Percentiles rank a stretch among this genome's conserved stretches.
phyloP scores from a whole-genome alignment of 495 filamentous ascomycete species.

The Daldinia childiae region DNA sequence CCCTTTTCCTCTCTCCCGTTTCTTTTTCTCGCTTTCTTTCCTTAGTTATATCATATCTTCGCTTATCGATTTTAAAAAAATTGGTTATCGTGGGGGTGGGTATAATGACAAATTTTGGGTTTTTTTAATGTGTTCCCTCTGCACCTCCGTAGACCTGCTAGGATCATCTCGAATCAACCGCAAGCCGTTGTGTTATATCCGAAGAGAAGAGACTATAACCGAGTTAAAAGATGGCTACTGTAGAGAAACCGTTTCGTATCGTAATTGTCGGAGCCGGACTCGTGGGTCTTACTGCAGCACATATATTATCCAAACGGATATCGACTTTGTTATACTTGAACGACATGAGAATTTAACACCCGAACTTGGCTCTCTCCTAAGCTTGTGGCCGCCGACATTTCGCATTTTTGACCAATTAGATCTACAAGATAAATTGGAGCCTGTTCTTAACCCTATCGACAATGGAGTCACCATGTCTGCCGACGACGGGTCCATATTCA shows the following conservation, averaged over 20 bases:
- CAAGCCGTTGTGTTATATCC: not conserved
- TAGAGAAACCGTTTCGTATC: conserved; percentile 53
- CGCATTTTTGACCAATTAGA: conserved; percentile 63
- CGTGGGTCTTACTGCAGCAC: conserved; percentile 59
- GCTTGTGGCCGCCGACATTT: conserved; percentile 44
- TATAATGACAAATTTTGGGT: too few relatives aligned
- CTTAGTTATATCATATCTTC: too few relatives aligned
- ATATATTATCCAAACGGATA: conserved; percentile 53
- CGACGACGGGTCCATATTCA: conserved; percentile 17
- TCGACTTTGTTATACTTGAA: conserved; percentile 64
- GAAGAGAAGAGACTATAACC: not conserved
- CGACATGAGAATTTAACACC: conserved; percentile 48
- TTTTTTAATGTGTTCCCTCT: too few relatives aligned
- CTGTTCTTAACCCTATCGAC: conserved; percentile 22
- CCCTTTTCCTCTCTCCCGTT: too few relatives aligned
- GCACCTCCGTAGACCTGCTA: too few relatives aligned
- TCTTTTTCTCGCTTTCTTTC: too few relatives aligned
- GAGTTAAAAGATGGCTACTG: conserved; percentile 1
- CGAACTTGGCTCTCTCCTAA: conserved; percentile 54
- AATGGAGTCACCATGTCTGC: conserved; percentile 40
- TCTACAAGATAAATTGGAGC: conserved; percentile 45
- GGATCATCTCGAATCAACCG: not conserved
- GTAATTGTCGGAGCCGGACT: conserved; percentile 65
- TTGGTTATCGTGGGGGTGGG: too few relatives aligned
- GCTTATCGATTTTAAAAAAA: too few relatives aligned